Conservation (phyloP, 139 green algal species). For the Micractinium sp. region DNA sequence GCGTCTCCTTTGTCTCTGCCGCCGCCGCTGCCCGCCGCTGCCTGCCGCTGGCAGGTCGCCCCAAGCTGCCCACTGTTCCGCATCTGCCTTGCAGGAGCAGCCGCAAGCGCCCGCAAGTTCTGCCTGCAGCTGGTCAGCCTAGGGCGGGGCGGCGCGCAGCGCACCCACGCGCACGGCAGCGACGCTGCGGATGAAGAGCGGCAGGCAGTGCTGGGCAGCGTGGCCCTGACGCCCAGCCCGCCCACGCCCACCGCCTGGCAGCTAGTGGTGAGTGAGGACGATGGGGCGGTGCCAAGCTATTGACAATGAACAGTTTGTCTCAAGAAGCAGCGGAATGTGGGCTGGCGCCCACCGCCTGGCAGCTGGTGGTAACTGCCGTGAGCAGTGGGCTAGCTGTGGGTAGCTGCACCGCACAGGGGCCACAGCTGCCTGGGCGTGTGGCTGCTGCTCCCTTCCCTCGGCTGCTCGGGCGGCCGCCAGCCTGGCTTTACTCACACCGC, state of each 20-base stretch:
- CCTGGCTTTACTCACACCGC: background rate
- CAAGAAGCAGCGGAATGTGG: too few relatives aligned
- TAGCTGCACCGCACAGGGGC: background rate
- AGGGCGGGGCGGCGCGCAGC: background rate
- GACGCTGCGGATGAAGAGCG: background rate
- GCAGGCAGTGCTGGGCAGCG: background rate
- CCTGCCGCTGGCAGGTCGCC: background rate
- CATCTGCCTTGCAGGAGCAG: background rate
- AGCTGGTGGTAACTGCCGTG: too few relatives aligned
- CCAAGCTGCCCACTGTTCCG: background rate
- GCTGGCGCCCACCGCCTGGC: background rate
- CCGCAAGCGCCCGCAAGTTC: background rate
- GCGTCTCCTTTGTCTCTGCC: background rate
- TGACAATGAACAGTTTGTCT: background rate
- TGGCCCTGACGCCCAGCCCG: background rate
- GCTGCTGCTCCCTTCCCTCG: background rate
- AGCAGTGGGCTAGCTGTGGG: background rate
- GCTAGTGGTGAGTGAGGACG: conserved; percentile 11
- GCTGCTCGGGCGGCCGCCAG: too few relatives aligned
- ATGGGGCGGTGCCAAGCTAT: background rate
- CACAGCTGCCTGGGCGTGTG: too few relatives aligned
- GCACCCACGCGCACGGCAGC: background rate
- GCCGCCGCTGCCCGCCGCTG: background rate
- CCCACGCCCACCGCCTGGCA: background rate
- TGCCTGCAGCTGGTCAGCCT: conserved; percentile 6